A percentile compares a stretch with the other conserved stretches of the same genome.
Conservation (phyloP, 2,329 filamentous ascomycete genomes). For the Aspergillus quadricinctus region DNA sequence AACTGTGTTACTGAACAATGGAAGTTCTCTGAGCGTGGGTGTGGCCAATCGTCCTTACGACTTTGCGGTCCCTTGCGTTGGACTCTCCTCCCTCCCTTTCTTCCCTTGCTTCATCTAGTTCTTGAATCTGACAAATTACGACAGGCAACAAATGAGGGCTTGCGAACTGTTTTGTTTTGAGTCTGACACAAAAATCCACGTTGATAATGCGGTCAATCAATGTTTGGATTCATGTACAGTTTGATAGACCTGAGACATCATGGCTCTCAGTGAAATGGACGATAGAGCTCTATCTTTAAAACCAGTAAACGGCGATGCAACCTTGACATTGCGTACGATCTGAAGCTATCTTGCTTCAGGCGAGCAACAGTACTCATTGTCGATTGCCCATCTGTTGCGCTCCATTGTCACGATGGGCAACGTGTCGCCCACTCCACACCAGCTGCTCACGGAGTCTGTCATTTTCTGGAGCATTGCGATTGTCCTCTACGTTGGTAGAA, state of each 20-base stretch:
- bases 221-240: not conserved
- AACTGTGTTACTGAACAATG: not conserved
- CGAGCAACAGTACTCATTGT: not conserved
- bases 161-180: not conserved
- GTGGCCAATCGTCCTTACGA: not conserved
- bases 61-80: constrained; percentile 2
- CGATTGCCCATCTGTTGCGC: not conserved
- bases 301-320: not conserved
- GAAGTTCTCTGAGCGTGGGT: not conserved
- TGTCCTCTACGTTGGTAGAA: constrained; percentile 25
- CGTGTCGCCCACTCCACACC: constrained; percentile 24
- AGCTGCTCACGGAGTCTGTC: constrained; percentile 25
- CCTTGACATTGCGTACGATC: not conserved
- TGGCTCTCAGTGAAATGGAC: not conserved
- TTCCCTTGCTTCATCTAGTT: constrained; percentile 3
- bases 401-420: constrained; percentile 22
- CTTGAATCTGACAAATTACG: not conserved
- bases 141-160: not conserved
- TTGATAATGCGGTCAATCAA: not conserved
- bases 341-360: not conserved
- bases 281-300: not conserved
- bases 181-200: not conserved
- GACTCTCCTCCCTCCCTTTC: not conserved
- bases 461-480: constrained; percentile 29
- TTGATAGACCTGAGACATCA: not conserved